phyloP scores from a whole-genome alignment of 2,329 filamentous ascomycete species.

The Camptophora hylomeconis region DNA sequence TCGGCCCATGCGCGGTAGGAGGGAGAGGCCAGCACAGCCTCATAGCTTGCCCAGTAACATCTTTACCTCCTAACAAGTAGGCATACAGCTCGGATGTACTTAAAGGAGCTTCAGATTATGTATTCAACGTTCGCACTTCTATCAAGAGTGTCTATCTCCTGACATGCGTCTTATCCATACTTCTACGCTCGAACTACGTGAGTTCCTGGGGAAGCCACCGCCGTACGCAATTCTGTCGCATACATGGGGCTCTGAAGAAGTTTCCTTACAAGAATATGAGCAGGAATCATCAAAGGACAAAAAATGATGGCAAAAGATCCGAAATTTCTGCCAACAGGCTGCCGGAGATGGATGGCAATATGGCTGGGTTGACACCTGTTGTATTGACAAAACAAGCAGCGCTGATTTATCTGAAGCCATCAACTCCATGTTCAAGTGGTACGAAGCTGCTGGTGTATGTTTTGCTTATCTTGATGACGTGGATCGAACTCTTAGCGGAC shows the following conservation, averaged over 20 bases:
- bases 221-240: constrained; percentile 23
- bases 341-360: constrained; percentile 9
- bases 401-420: constrained; percentile 15
- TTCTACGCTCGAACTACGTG: neutral
- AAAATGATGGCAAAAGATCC: constrained; percentile 4
- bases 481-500: too few species aligned
- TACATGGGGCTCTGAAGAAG: constrained; percentile 17
- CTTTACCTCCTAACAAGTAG: too few species aligned
- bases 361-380: constrained; percentile 19
- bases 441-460: constrained; percentile 10
- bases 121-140: too few species aligned
- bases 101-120: too few species aligned
- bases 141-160: too few species aligned
- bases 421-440: constrained; percentile 16
- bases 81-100: too few species aligned
- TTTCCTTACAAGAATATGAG: constrained; percentile 21
- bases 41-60: too few species aligned
- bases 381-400: constrained; percentile 17
- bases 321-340: constrained; percentile 1
- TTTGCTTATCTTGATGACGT: constrained; percentile 7
- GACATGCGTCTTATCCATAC: constrained; percentile 1
- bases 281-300: constrained; percentile 1
- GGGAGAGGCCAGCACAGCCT: too few species aligned
- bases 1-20: too few species aligned
- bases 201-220: constrained; percentile 4